phyloP scores from a whole-genome alignment of 1,284 basidiomycete species.

The Uromyces viciae-fabae region DNA sequence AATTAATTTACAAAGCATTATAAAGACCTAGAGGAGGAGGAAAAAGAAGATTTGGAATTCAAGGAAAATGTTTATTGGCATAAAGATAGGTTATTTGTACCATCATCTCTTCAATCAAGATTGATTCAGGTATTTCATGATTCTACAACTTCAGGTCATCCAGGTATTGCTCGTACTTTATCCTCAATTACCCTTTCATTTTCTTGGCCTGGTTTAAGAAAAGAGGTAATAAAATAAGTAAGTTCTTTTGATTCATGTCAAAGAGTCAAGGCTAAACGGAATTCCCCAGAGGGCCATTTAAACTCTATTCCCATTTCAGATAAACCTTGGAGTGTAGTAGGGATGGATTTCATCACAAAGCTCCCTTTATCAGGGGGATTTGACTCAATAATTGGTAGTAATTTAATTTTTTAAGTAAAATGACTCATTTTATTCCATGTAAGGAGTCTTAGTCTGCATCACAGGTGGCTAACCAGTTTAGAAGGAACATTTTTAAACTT shows the following conservation, averaged over 20 bases:
- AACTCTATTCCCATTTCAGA: background rate
- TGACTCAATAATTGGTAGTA: conserved; percentile 2
- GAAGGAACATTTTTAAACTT: background rate
- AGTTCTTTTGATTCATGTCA: background rate
- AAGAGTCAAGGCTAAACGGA: background rate
- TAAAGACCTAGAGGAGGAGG: background rate
- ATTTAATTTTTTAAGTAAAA: conserved; percentile 9
- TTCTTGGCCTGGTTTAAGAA: conserved; percentile 3
- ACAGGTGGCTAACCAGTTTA: background rate
- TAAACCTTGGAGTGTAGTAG: conserved; percentile 2
- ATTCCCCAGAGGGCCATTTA: background rate
- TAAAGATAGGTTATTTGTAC: background rate
- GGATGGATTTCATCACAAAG: conserved; percentile 15
- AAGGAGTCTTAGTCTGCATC: background rate
- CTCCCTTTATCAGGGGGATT: background rate
- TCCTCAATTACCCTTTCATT: background rate
- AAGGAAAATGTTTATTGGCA: background rate
- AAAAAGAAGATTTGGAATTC: background rate
- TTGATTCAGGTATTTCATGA: background rate
- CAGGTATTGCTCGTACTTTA: conserved; percentile 6
- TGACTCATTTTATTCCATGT: conserved; percentile 20
- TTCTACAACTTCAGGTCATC: background rate
- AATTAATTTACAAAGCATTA: background rate
- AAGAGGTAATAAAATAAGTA: background rate
- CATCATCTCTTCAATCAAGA: background rate